These are phyloP conservation scores for Pleurotus salmoneostramineus DNA, from an alignment of 768 basidiomycete species.

Conservation along the genomic window DNA sequence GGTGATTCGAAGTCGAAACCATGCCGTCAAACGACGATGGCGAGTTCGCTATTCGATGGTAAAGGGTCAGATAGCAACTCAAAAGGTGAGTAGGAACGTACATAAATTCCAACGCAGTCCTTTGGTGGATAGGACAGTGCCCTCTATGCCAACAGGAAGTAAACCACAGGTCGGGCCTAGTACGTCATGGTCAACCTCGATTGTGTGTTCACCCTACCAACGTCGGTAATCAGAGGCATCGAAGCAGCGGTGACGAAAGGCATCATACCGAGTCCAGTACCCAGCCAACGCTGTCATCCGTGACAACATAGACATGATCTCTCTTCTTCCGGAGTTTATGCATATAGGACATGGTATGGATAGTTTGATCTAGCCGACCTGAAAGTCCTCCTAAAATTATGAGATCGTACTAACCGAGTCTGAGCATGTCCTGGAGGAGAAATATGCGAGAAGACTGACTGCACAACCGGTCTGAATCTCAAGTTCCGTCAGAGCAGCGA, in stretches of 20 bases:
- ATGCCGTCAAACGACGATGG: slow-evolving; percentile 80
- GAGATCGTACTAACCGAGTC: slow-evolving; percentile 50
- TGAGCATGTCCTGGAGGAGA: slow-evolving; percentile 6
- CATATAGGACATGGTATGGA: slow-evolving; percentile 83
- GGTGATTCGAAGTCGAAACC: slow-evolving; percentile 92
- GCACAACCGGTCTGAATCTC: slow-evolving; percentile 43
- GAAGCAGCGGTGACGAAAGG: background rate
- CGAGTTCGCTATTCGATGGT: slow-evolving; percentile 39
- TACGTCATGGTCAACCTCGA: slow-evolving; percentile 66
- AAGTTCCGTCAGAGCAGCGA: slow-evolving; percentile 54
- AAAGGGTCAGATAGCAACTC: background rate
- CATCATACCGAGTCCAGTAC: slow-evolving; percentile 68
- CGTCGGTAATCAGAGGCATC: background rate
- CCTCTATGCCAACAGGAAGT: slow-evolving; percentile 84
- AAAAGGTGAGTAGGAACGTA: slow-evolving; percentile 25
- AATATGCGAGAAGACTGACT: slow-evolving; percentile 8
- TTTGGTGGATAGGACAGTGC: slow-evolving; percentile 71
- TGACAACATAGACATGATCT: slow-evolving; percentile 66
- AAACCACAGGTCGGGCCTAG: slow-evolving; percentile 91
- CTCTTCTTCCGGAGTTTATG: slow-evolving; percentile 70
- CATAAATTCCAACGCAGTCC: slow-evolving; percentile 92
- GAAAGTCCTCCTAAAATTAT: slow-evolving; percentile 85
- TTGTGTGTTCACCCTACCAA: slow-evolving; percentile 75
- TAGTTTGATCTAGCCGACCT: slow-evolving; percentile 91
- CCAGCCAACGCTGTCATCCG: slow-evolving; percentile 93